Conservation (phyloP, 2,329 filamentous ascomycete species). For the Hymenoscyphus albidus region DNA sequence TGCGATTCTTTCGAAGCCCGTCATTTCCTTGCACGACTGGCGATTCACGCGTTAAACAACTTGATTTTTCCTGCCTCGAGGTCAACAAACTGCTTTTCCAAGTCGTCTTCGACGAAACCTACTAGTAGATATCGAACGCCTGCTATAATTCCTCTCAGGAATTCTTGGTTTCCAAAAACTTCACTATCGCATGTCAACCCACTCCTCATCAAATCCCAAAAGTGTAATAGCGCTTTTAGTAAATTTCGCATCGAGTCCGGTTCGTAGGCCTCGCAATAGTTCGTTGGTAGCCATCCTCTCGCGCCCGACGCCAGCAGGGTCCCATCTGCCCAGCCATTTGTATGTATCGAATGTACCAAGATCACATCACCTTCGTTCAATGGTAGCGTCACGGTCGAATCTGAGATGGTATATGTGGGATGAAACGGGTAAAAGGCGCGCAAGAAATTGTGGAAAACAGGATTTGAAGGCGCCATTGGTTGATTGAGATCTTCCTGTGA, state of each 20-base stretch:
- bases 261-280: constrained; percentile 95
- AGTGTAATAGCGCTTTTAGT: constrained; percentile 79
- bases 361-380: constrained; percentile 89
- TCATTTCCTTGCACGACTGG: constrained; percentile 71
- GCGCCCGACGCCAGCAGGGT: constrained; percentile 82
- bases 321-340: constrained; percentile 97
- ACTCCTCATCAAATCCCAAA: constrained; percentile 85
- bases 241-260: constrained; percentile 81
- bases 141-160: constrained; percentile 89
- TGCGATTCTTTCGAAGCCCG: constrained; percentile 73
- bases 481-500: constrained; percentile 53
- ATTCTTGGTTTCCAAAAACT: constrained; percentile 86
- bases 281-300: constrained; percentile 93
- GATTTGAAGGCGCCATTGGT: constrained; percentile 45
- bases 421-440: constrained; percentile 93
- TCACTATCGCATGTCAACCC: constrained; percentile 70
- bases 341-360: constrained; percentile 92
- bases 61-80: constrained; percentile 69
- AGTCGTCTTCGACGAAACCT: constrained; percentile 40
- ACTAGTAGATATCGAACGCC: constrained; percentile 88
- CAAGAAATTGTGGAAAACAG: constrained; percentile 88
- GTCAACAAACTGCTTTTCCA: constrained; percentile 12
- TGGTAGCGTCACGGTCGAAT: constrained; percentile 82
- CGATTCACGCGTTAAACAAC: constrained; percentile 83
- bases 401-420: constrained; percentile 70